These are phyloP conservation scores for Colletotrichum tabaci DNA, from an alignment of 2,329 filamentous ascomycete genomes.

Conservation along the genomic window DNA sequence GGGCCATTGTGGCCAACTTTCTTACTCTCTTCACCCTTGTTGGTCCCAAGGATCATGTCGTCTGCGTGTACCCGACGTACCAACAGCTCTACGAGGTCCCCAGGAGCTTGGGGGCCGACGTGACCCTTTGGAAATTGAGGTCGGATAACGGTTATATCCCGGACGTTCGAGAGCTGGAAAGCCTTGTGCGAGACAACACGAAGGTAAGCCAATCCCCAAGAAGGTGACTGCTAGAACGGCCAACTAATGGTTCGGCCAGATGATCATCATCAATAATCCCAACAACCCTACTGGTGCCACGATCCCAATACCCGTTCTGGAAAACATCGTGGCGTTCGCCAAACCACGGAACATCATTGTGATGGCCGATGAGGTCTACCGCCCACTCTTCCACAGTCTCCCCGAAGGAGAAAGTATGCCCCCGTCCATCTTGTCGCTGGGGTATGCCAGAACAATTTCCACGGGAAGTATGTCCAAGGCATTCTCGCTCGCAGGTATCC, in stretches of 20 bases:
- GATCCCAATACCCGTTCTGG: slow-evolving; percentile 54
- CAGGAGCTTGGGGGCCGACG: slow-evolving; percentile 76
- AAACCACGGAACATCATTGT: slow-evolving; percentile 74
- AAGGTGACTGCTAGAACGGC: too few relatives aligned
- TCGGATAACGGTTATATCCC: slow-evolving; percentile 59
- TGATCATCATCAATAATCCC: too few relatives aligned
- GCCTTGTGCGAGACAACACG: too few relatives aligned
- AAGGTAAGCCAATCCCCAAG: too few relatives aligned
- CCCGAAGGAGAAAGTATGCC: slow-evolving; percentile 64
- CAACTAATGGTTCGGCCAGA: too few relatives aligned
- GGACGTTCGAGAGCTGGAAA: too few relatives aligned
- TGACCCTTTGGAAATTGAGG: slow-evolving; percentile 80
- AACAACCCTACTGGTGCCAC: too few relatives aligned
- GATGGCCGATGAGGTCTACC: slow-evolving; percentile 85
- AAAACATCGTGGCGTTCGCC: slow-evolving; percentile 75
- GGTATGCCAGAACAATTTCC: slow-evolving; percentile 79
- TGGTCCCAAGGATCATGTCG: slow-evolving; percentile 81
- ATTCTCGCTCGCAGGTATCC: slow-evolving; percentile 85
- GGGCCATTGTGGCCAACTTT: slow-evolving; percentile 85
- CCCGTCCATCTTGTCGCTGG: slow-evolving; percentile 79
- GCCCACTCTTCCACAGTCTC: slow-evolving; percentile 82
- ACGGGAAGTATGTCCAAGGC: slow-evolving; percentile 92
- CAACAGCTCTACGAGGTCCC: slow-evolving; percentile 85
- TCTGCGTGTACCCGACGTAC: slow-evolving; percentile 87
- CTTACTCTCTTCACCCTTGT: slow-evolving; percentile 79